Conservation (phyloP, 2,329 filamentous ascomycete species). For the Hyphodiscus sp. region DNA sequence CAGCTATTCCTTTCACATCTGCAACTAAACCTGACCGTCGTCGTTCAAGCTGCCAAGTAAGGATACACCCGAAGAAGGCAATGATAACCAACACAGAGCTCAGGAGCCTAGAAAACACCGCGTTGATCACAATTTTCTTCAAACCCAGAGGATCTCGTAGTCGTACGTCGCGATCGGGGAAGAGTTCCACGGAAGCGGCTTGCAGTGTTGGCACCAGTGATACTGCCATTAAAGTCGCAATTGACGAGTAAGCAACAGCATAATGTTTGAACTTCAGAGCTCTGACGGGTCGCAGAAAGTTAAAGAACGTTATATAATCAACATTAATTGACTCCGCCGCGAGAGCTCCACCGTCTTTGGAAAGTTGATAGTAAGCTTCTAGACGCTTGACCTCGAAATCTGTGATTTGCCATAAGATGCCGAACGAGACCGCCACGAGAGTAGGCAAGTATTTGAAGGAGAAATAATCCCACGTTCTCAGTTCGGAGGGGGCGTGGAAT, state of each 20-base stretch:
- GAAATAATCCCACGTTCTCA: constrained; percentile 49
- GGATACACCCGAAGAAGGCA: constrained; percentile 47
- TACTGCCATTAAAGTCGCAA: constrained; percentile 58
- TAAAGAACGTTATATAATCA: constrained; percentile 60
- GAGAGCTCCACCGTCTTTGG: constrained; percentile 51
- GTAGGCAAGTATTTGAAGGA: constrained; percentile 58
- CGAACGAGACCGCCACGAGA: constrained; percentile 53
- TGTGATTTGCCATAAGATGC: constrained; percentile 59
- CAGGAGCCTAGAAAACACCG: constrained; percentile 55
- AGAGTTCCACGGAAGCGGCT: constrained; percentile 53
- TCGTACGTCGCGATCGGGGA: constrained; percentile 43
- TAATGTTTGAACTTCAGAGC: constrained; percentile 59
- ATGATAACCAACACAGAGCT: constrained; percentile 50
- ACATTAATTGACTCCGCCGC: constrained; percentile 62
- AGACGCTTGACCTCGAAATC: constrained; percentile 62
- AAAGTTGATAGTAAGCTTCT: constrained; percentile 61
- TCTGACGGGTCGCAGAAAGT: constrained; percentile 56
- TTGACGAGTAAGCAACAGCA: constrained; percentile 60
- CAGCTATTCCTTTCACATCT: constrained; percentile 67
- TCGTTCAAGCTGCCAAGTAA: constrained; percentile 55
- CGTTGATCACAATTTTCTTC: constrained; percentile 51
- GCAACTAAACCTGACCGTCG: constrained; percentile 59
- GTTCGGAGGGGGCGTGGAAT: constrained; percentile 44
- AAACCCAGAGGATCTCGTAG: constrained; percentile 33
- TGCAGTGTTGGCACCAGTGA: constrained; percentile 64